Conservation (phyloP, 2,329 filamentous ascomycete species). For the Colletotrichum incanum region DNA sequence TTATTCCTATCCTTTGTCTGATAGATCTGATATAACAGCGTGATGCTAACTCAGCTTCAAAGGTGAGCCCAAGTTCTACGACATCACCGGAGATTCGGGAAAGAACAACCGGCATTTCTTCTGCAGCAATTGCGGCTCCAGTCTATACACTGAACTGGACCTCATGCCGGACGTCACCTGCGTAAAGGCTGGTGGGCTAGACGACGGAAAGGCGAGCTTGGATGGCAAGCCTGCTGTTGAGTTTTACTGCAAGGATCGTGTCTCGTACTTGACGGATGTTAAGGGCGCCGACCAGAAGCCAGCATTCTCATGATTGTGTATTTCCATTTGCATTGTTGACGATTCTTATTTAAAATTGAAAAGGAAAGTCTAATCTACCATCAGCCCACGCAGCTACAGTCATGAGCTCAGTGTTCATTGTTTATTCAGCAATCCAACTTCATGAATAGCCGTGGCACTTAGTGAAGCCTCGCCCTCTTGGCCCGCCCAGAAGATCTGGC, state of each 20-base stretch:
- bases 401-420: not conserved
- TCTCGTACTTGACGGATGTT: slow-evolving; percentile 58
- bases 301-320: not conserved
- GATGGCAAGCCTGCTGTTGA: slow-evolving; percentile 63
- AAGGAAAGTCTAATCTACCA: not conserved
- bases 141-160: slow-evolving; percentile 67
- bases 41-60: not conserved
- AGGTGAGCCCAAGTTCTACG: slow-evolving; percentile 65
- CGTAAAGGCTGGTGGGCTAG: slow-evolving; percentile 67
- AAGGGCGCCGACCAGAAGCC: slow-evolving; percentile 65
- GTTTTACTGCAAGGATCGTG: slow-evolving; percentile 67
- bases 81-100: slow-evolving; percentile 63
- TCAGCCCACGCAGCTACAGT: not conserved
- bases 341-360: not conserved
- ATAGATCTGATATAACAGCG: not conserved
- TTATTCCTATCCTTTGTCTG: not conserved
- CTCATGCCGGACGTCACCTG: slow-evolving; percentile 65
- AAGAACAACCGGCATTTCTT: slow-evolving; percentile 72
- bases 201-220: slow-evolving; percentile 62
- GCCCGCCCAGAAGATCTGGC: not conserved
- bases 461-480: slow-evolving; percentile 22
- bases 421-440: not conserved
- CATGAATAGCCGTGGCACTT: not conserved
- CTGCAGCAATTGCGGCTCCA: slow-evolving; percentile 66
- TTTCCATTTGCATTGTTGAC: not conserved